These are phyloP conservation scores for Cenococcum geophilum DNA, from an alignment of 495 filamentous ascomycete genomes.

Conservation along the genomic window DNA sequence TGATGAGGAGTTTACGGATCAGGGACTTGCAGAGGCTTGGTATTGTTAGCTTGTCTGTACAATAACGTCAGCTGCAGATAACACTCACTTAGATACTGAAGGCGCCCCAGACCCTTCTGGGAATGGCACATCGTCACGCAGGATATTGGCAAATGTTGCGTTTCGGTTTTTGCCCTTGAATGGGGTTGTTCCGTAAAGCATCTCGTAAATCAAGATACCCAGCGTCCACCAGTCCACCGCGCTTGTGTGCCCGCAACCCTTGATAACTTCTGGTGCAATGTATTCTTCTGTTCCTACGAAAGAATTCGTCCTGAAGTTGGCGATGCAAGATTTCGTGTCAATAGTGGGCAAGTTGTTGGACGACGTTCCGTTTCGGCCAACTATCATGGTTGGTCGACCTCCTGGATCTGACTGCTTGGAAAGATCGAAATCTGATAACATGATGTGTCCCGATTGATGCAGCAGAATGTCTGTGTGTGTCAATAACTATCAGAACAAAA, in stretches of 20 bases:
- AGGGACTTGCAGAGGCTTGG: constrained; percentile 87
- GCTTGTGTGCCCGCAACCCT: constrained; percentile 95
- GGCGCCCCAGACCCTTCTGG: constrained; percentile 80
- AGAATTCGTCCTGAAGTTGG: constrained; percentile 95
- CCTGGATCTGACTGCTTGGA: constrained; percentile 97
- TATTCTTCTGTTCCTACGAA: constrained; percentile 99
- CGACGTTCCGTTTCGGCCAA: constrained; percentile 75
- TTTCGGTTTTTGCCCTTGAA: constrained; percentile 99
- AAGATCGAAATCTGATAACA: constrained; percentile 98
- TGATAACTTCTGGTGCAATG: constrained; percentile 97
- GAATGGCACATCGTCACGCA: constrained; percentile 90
- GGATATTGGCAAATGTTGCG: constrained; percentile 94
- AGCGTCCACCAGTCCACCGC: constrained; percentile 99
- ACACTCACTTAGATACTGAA: constrained; percentile 79
- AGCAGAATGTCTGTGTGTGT: constrained; percentile 75
- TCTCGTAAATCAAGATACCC: constrained; percentile 94
- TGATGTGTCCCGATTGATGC: constrained; percentile 97
- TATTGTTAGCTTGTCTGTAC: constrained; percentile 21
- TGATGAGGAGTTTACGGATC: constrained; percentile 94
- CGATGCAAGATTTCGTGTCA: constrained; percentile 97
- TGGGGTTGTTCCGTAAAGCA: constrained; percentile 97
- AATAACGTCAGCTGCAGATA: not conserved
- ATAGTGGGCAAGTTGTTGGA: constrained; percentile 82
- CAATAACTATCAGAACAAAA: constrained; percentile 20
- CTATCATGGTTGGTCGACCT: constrained; percentile 94